Evolutionary conservation across 2,329 filamentous ascomycete species (phyloP).

Genomic region (Neoascochyta sp.): DNA sequence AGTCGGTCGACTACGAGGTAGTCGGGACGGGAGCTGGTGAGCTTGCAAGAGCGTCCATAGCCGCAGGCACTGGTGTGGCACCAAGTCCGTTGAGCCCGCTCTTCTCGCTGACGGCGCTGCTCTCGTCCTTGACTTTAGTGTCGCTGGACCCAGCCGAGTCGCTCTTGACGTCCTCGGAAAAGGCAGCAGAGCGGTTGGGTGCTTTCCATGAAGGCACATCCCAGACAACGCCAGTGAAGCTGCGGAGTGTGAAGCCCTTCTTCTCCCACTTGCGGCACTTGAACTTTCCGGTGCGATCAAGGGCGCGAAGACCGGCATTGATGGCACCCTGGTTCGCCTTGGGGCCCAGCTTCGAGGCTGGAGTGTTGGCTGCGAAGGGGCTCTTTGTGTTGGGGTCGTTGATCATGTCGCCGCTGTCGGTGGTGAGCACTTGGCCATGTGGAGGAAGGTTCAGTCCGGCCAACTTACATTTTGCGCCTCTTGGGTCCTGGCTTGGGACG

Average conservation of each 20-base stretch:
- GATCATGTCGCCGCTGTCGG: conserved; percentile 49
- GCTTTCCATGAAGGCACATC: conserved; percentile 78
- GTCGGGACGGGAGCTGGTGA: conserved; percentile 48
- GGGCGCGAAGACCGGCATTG: conserved; percentile 89
- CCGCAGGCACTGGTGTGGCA: conserved; percentile 44
- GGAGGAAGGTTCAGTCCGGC: not conserved
- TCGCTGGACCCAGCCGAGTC: conserved; percentile 55
- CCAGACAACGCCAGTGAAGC: conserved; percentile 86
- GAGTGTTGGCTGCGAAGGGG: conserved; percentile 42
- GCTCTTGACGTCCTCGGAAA: conserved; percentile 59
- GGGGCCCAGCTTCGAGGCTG: conserved; percentile 80
- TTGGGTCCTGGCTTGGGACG: conserved; percentile 90
- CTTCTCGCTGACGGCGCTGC: conserved; percentile 59
- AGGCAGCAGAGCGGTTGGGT: conserved; percentile 55
- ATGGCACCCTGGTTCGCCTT: conserved; percentile 97
- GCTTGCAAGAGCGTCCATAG: conserved; percentile 44
- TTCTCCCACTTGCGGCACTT: conserved; percentile 90
- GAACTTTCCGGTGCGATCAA: conserved; percentile 79
- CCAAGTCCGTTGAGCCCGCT: conserved; percentile 52
- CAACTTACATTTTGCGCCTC: conserved; percentile 81
- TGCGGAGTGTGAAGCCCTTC: conserved; percentile 80
- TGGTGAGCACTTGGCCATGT: conserved; percentile 20
- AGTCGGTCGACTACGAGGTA: conserved; percentile 13
- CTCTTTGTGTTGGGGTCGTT: conserved; percentile 40
- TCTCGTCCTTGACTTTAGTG: conserved; percentile 55